Evolutionary conservation across 108 stramenopile species (phyloP), one percentile per base, ranked within the genome.

Genomic region (Stephanodiscus triporus): DNA sequence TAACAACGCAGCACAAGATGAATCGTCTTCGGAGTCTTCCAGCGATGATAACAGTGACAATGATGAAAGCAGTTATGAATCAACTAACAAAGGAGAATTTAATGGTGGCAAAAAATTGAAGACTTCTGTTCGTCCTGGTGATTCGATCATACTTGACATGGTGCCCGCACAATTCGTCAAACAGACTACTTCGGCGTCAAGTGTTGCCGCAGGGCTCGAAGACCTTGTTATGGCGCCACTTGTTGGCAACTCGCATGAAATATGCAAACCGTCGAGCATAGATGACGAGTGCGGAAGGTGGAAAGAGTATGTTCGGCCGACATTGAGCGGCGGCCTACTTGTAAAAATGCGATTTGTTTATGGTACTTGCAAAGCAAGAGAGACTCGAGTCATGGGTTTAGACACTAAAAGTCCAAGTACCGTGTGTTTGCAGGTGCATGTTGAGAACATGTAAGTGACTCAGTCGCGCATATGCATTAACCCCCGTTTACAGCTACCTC

Each of bases 201-300:
- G 71, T 49, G 58, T 75, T 60, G 77, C 73, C 6, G 77, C 85
- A 50, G 90, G 88, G 45, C 68, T 94, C 30, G 85, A 87, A 68
- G 93, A 87, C n/a, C 83, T 94, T 7, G 87, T 91, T 2, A 88
- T 94, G 89, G 78, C 85, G 9, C 92, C 92, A n/a, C 72, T 91
- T 55, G 87, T 83, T 22, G 69, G 85, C 7, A 77, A 87, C 53
- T 80, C 73, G 30, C 29, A 72, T 26, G 69, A 77, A 45, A 38
- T 48, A 27, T 61, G 29, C 34, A 37, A 63, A 23, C 37, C 72
- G 4, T 63, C 72, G 29, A 72, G 58, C 23, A 51, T 48, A 3
- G 68, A 81, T 64, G 58, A 78, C 40, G 77, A 89, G 34, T 62
- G 68, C 17, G 91, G 91, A 51, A 63, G 58, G 32, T 95, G 94